Percentiles rank a stretch among this genome's conserved stretches.
Conservation (phyloP, 805 yeast genomes). For the Grigorovia yakushimaensis region DNA sequence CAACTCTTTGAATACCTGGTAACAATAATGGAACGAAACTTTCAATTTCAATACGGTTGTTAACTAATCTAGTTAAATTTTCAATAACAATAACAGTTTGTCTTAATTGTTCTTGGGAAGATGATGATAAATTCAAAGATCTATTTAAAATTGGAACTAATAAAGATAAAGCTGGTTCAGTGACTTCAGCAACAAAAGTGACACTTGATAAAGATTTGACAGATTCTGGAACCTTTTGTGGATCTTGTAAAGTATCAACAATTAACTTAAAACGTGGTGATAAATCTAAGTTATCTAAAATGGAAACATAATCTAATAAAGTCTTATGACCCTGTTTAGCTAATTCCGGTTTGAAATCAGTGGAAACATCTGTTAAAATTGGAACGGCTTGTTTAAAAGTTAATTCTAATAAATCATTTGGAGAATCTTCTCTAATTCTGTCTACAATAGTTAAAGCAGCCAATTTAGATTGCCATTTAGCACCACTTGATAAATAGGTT, state of each 20-base stretch:
- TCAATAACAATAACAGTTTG: slow-evolving; percentile 95
- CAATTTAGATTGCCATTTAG: slow-evolving; percentile 87
- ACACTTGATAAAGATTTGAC: slow-evolving; percentile 84
- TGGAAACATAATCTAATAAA: slow-evolving; percentile 60
- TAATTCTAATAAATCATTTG: slow-evolving; percentile 76
- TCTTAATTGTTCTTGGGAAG: slow-evolving; percentile 92
- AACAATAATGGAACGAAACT: slow-evolving; percentile 72
- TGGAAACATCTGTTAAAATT: slow-evolving; percentile 75
- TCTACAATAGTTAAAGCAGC: slow-evolving; percentile 71
- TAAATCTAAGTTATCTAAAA: slow-evolving; percentile 87
- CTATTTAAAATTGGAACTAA: slow-evolving; percentile 88
- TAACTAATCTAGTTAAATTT: slow-evolving; percentile 89
- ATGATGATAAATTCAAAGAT: slow-evolving; percentile 70
- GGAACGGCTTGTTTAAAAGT: slow-evolving; percentile 76
- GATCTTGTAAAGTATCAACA: slow-evolving; percentile 83
- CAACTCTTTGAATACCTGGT: slow-evolving; percentile 89
- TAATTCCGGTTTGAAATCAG: slow-evolving; percentile 94
- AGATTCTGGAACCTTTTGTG: slow-evolving; percentile 78
- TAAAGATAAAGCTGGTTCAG: slow-evolving; percentile 86
- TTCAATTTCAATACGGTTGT: slow-evolving; percentile 86
- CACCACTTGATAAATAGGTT: slow-evolving; percentile 60
- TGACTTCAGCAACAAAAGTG: slow-evolving; percentile 96
- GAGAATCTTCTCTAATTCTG: slow-evolving; percentile 64
- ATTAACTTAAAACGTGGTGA: slow-evolving; percentile 76
- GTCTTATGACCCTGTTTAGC: slow-evolving; percentile 75